Conservation (phyloP, 2,329 filamentous ascomycete genomes). For the Monilinia aucupariae region DNA sequence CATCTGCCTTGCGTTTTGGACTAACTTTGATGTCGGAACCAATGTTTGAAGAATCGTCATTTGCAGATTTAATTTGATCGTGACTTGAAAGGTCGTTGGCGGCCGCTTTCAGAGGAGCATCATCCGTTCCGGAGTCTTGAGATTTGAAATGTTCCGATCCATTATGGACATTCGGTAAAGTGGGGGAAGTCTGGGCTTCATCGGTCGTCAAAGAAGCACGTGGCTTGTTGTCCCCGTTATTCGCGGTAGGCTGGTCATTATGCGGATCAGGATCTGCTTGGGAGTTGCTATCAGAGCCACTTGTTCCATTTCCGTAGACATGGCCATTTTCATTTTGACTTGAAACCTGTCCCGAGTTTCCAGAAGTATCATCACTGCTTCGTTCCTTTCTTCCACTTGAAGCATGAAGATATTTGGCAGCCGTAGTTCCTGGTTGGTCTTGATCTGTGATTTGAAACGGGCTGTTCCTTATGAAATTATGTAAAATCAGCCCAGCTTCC, state of each 20-base stretch:
- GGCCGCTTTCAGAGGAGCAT: constrained; percentile 26
- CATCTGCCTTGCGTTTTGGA: constrained; percentile 17
- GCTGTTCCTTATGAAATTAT: constrained; percentile 60
- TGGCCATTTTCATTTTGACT: constrained; percentile 12
- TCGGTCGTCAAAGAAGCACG: neutral
- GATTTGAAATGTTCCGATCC: too few relatives aligned
- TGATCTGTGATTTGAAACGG: constrained; percentile 36
- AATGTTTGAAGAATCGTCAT: constrained; percentile 10
- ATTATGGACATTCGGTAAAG: neutral
- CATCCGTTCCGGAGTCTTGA: constrained; percentile 21
- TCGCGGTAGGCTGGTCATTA: constrained; percentile 13
- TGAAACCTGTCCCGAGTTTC: neutral
- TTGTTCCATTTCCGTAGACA: constrained; percentile 6
- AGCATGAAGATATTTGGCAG: constrained; percentile 15
- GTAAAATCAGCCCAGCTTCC: constrained; percentile 70
- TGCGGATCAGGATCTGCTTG: constrained; percentile 1
- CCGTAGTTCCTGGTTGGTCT: constrained; percentile 1
- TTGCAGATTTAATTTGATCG: constrained; percentile 4
- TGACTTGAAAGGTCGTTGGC: constrained; percentile 31
- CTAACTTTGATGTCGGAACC: constrained; percentile 1
- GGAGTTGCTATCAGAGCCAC: constrained; percentile 10
- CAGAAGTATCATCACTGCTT: neutral
- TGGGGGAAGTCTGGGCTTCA: neutral
- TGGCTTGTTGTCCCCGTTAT: constrained; percentile 18
- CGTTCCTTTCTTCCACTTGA: constrained; percentile 12